Percentiles rank a stretch among this genome's conserved stretches.
Evolutionary conservation across 257 asterid species (phyloP).

Genomic region (Dorcoceras hygrometricum): DNA sequence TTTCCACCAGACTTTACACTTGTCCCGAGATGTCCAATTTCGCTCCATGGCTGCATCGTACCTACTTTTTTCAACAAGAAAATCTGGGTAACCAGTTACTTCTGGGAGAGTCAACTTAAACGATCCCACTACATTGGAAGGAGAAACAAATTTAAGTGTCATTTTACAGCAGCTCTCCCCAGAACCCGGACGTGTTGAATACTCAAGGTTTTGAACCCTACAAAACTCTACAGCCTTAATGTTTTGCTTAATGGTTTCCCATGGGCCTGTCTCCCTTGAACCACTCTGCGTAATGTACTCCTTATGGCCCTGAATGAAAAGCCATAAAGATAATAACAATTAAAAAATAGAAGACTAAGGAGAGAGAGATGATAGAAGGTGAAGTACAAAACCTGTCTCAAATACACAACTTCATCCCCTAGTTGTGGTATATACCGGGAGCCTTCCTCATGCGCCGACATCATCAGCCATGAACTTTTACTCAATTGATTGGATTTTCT

Average conservation of each 20-base stretch:
- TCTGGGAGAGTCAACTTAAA: slow-evolving; percentile 83
- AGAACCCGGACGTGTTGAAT: slow-evolving; percentile 75
- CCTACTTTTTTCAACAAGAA: slow-evolving; percentile 86
- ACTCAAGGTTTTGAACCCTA: slow-evolving; percentile 68
- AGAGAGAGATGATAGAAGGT: slow-evolving; percentile 6
- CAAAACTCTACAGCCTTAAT: slow-evolving; percentile 84
- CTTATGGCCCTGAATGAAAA: slow-evolving; percentile 74
- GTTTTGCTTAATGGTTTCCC: slow-evolving; percentile 59
- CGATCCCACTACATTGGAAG: slow-evolving; percentile 61
- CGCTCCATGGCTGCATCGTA: slow-evolving; percentile 71
- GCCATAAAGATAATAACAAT: slow-evolving; percentile 14
- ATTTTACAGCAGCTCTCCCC: slow-evolving; percentile 97
- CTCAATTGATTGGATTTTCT: slow-evolving; percentile 62
- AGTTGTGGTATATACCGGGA: slow-evolving; percentile 80
- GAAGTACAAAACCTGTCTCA: slow-evolving; percentile 65
- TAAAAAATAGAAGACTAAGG: neutral
- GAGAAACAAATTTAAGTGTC: slow-evolving; percentile 61
- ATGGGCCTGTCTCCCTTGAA: slow-evolving; percentile 60
- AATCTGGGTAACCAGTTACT: slow-evolving; percentile 82
- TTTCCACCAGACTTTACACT: slow-evolving; percentile 96
- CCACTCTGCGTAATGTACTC: slow-evolving; percentile 50
- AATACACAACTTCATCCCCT: slow-evolving; percentile 79
- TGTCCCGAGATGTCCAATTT: slow-evolving; percentile 82
- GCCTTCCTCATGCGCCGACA: slow-evolving; percentile 82
- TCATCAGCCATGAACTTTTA: slow-evolving; percentile 79